phyloP scores from a whole-genome alignment of 1,139 yeast genomes.

The Kluyveromyces sp. region DNA sequence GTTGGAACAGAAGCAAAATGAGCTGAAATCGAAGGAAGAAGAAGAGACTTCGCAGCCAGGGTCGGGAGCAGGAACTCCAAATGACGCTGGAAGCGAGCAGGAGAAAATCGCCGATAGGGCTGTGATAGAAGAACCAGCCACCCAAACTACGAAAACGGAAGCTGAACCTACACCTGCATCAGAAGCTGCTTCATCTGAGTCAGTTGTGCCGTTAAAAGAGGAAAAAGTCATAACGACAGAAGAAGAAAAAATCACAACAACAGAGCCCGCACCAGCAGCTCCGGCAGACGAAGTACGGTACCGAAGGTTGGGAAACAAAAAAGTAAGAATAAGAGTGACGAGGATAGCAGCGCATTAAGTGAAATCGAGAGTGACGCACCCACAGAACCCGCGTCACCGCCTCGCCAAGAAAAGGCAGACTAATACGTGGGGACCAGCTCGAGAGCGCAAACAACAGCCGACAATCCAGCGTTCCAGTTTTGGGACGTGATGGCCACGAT shows the following conservation, averaged over 20 bases:
- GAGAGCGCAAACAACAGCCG: slow-evolving; percentile 9
- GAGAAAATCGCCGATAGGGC: no score
- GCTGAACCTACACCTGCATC: background rate
- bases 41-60: no score
- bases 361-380: slow-evolving; percentile 46
- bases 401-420: slow-evolving; percentile 34
- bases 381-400: slow-evolving; percentile 36
- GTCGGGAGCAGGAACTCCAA: no score
- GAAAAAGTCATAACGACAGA: background rate
- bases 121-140: no score
- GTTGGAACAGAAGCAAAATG: slow-evolving; percentile 5
- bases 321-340: background rate
- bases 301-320: background rate
- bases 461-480: slow-evolving; percentile 7
- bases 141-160: no score
- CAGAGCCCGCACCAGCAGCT: background rate
- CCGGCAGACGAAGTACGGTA: background rate
- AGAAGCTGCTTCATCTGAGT: no score
- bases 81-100: no score
- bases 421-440: slow-evolving; percentile 34
- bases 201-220: slow-evolving; percentile 1
- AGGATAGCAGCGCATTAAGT: slow-evolving; percentile 9
- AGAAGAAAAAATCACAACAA: background rate
- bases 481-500: slow-evolving; percentile 3
- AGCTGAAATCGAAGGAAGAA: background rate